A percentile compares a stretch with the other conserved stretches of the same genome.
Conservation (phyloP, 768 basidiomycete species). For the Podaxis mareebaensis region DNA sequence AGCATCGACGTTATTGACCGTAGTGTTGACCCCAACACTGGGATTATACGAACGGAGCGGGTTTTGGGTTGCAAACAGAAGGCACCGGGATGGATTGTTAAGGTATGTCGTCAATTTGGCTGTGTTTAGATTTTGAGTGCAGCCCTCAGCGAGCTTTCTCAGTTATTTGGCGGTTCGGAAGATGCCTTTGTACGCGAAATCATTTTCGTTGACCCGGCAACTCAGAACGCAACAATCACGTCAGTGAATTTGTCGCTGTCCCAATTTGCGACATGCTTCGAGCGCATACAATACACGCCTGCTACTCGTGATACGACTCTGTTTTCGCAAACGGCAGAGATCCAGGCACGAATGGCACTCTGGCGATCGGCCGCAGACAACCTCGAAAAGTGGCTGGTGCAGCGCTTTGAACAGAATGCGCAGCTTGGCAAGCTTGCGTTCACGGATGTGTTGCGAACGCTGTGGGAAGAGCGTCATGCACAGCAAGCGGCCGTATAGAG, state of each 20-base stretch:
- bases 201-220: constrained; percentile 86
- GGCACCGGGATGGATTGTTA: constrained; percentile 89
- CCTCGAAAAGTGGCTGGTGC: constrained; percentile 82
- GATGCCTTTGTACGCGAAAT: constrained; percentile 95
- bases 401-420: constrained; percentile 92
- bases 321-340: constrained; percentile 90
- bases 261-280: constrained; percentile 92
- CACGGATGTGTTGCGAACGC: constrained; percentile 78
- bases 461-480: constrained; percentile 72
- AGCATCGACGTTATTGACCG: constrained; percentile 88
- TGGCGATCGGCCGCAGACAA: constrained; percentile 83
- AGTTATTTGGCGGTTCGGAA: constrained; percentile 92
- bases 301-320: constrained; percentile 59
- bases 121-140: not conserved
- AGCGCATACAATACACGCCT: constrained; percentile 86
- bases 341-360: constrained; percentile 78
- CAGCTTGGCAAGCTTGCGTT: constrained; percentile 87
- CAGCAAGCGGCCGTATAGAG: constrained; percentile 7
- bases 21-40: constrained; percentile 77
- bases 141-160: constrained; percentile 22
- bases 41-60: constrained; percentile 89
- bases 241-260: constrained; percentile 93
- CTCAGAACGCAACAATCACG: constrained; percentile 79
- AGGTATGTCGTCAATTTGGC: constrained; percentile 49
- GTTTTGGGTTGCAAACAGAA: constrained; percentile 92